These are phyloP conservation scores for Auricularia cornea DNA, from an alignment of 768 basidiomycete genomes.

Conservation along the genomic window DNA sequence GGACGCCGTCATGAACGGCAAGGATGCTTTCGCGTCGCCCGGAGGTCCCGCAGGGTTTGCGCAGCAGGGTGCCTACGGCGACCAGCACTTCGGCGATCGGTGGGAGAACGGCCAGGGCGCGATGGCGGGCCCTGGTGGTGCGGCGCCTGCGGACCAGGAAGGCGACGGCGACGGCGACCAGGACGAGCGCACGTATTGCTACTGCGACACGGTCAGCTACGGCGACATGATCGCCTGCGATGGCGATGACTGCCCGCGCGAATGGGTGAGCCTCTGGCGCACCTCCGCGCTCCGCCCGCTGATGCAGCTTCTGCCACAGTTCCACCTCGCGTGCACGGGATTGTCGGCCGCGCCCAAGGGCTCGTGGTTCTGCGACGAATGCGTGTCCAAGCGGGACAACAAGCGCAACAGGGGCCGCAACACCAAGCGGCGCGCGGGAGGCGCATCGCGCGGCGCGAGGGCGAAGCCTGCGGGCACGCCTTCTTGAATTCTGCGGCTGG, in stretches of 20 bases:
- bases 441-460: slow-evolving; percentile 1
- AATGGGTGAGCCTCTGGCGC: slow-evolving; percentile 67
- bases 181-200: slow-evolving; percentile 66
- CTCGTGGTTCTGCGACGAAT: slow-evolving; percentile 68
- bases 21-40: background rate
- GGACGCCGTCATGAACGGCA: background rate
- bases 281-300: background rate
- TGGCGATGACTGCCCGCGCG: slow-evolving; percentile 64
- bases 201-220: slow-evolving; percentile 76
- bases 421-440: slow-evolving; percentile 34
- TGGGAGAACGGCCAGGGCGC: background rate
- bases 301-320: slow-evolving; percentile 36
- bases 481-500: background rate
- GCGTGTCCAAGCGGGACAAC: slow-evolving; percentile 45
- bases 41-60: background rate
- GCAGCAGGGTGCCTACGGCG: background rate
- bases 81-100: background rate
- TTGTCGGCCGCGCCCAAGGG: slow-evolving; percentile 59
- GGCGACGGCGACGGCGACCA: slow-evolving; percentile 48
- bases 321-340: slow-evolving; percentile 71
- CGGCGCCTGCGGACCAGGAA: slow-evolving; percentile 24
- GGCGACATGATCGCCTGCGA: slow-evolving; percentile 97
- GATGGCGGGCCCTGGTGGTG: slow-evolving; percentile 21
- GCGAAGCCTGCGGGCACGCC: background rate
- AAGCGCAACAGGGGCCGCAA: slow-evolving; percentile 42